Conservation (phyloP, 768 basidiomycete species). For the Kwoniella bestiolae region DNA sequence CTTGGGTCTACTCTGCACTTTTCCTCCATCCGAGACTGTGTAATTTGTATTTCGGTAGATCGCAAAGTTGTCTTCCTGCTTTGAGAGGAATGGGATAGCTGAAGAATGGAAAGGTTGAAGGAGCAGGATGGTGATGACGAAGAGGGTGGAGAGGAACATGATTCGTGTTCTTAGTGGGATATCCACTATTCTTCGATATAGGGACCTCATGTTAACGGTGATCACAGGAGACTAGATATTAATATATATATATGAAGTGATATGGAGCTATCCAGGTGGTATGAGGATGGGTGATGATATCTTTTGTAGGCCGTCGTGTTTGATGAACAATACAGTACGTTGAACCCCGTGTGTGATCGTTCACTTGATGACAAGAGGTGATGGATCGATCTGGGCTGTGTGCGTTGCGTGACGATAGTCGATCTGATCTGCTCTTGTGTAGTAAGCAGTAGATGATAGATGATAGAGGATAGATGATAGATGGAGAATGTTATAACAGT, state of each 20-base stretch:
- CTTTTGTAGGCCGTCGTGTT: too few species aligned
- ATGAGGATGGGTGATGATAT: neutral
- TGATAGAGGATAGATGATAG: too few species aligned
- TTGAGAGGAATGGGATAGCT: neutral
- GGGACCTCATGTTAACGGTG: neutral
- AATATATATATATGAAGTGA: too few species aligned
- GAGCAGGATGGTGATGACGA: slow-evolving; percentile 15
- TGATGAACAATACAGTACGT: neutral
- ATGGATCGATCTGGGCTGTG: neutral
- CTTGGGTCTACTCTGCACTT: slow-evolving; percentile 33
- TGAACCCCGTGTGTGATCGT: neutral
- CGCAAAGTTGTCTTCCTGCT: slow-evolving; percentile 11
- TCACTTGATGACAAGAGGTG: neutral
- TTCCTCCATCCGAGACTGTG: slow-evolving; percentile 14
- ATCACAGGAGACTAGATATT: too few species aligned
- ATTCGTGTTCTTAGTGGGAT: slow-evolving; percentile 7
- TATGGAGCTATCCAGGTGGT: neutral
- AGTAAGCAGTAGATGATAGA: too few species aligned
- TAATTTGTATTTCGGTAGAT: slow-evolving; percentile 1
- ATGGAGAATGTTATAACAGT: too few species aligned
- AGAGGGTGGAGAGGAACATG: neutral
- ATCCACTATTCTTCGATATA: neutral
- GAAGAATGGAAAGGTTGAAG: slow-evolving; percentile 16
- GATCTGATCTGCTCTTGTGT: too few species aligned
- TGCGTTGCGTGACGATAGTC: neutral